Conservation (phyloP, 2,329 filamentous ascomycete genomes). For the Arthrinium phaeospermum region DNA sequence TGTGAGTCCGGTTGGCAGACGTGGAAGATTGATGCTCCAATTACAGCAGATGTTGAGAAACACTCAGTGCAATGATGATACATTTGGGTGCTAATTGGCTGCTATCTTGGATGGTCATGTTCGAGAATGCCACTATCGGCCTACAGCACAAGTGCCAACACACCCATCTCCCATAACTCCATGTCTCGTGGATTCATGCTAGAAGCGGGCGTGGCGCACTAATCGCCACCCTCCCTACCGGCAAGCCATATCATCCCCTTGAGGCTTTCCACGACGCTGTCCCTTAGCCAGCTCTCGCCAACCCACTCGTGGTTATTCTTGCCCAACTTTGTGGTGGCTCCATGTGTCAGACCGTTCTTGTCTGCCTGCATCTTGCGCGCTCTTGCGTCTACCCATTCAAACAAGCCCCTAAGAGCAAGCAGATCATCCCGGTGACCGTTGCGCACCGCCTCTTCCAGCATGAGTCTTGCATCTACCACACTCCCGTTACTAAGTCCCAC, state of each 20-base stretch:
- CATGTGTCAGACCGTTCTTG: constrained; percentile 21
- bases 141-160: background rate
- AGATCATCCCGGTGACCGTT: constrained; percentile 41
- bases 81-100: background rate
- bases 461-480: constrained; percentile 73
- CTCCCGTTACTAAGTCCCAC: constrained; percentile 47
- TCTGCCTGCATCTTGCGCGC: constrained; percentile 36
- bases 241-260: constrained; percentile 62
- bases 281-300: constrained; percentile 59
- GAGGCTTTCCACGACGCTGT: constrained; percentile 59
- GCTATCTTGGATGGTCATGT: constrained; percentile 47
- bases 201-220: background rate
- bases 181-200: background rate
- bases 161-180: background rate
- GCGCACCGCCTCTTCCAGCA: constrained; percentile 59
- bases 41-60: background rate
- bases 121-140: constrained; percentile 36
- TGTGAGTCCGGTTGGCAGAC: background rate
- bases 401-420: constrained; percentile 57
- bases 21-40: background rate
- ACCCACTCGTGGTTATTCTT: constrained; percentile 34
- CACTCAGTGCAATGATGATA: too few species aligned
- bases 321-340: constrained; percentile 20
- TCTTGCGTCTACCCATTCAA: constrained; percentile 61
- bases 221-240: constrained; percentile 40